A percentile compares a stretch with the other conserved stretches of the same genome.
These are phyloP conservation scores for Aspergillus piperis DNA, from an alignment of 2,329 filamentous ascomycete genomes.

Conservation along the genomic window DNA sequence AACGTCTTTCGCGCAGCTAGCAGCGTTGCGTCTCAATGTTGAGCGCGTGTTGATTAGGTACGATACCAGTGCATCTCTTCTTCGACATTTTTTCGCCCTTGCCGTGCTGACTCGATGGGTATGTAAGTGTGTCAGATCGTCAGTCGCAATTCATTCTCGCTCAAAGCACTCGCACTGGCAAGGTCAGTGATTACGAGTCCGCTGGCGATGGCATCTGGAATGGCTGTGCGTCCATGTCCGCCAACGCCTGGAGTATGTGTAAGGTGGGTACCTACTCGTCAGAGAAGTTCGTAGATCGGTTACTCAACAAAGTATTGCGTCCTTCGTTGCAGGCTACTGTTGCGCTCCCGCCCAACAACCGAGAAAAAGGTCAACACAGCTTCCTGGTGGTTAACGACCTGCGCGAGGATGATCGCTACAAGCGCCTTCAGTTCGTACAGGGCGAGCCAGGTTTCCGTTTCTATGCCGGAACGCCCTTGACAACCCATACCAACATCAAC, in stretches of 20 bases:
- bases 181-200: constrained; percentile 32
- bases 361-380: constrained; percentile 25
- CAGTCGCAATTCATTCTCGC: constrained; percentile 53
- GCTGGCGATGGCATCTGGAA: constrained; percentile 32
- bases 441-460: constrained; percentile 46
- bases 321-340: constrained; percentile 34
- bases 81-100: background rate
- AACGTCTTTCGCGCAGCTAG: constrained; percentile 39
- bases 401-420: constrained; percentile 40
- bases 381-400: constrained; percentile 44
- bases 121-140: constrained; percentile 47
- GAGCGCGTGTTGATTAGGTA: constrained; percentile 44
- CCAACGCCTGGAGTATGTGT: constrained; percentile 37
- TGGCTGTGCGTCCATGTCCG: constrained; percentile 36
- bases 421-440: constrained; percentile 38
- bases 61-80: background rate
- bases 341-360: constrained; percentile 31
- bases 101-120: background rate
- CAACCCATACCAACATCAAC: constrained; percentile 57
- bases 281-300: background rate
- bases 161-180: constrained; percentile 50
- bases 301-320: constrained; percentile 6
- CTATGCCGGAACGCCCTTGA: constrained; percentile 63
- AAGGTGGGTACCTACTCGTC: constrained; percentile 29
- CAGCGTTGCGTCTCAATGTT: constrained; percentile 37